Evolutionary conservation across 176 grass and related monocot genomes (phyloP).

Genomic region (Ananas comosus): DNA sequence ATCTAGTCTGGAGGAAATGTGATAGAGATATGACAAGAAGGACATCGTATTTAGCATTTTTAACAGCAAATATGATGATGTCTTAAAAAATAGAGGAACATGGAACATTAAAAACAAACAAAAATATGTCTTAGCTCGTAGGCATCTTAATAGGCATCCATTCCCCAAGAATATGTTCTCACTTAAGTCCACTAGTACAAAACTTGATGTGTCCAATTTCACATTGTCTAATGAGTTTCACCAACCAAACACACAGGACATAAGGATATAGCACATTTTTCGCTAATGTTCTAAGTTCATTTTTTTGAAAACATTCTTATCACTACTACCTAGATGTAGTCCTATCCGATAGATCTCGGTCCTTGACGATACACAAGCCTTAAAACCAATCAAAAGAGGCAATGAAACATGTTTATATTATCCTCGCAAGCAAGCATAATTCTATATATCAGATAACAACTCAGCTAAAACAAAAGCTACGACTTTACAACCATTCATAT

Average conservation of each 20-base stretch:
- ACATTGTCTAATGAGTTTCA: neutral
- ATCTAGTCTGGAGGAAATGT: neutral
- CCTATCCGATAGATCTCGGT: too few relatives aligned
- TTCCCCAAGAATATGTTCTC: neutral
- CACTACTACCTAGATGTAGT: too few relatives aligned
- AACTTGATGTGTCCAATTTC: neutral
- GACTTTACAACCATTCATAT: slow-evolving; percentile 8
- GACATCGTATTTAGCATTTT: too few relatives aligned
- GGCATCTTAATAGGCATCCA: too few relatives aligned
- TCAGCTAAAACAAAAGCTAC: slow-evolving; percentile 2
- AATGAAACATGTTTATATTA: neutral
- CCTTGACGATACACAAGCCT: slow-evolving; percentile 3
- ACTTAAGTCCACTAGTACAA: neutral
- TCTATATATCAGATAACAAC: slow-evolving; percentile 1
- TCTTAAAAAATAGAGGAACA: neutral
- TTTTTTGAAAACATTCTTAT: neutral
- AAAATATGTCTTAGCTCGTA: neutral
- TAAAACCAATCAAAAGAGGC: neutral
- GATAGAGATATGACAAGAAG: neutral
- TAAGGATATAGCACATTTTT: neutral
- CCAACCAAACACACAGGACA: neutral
- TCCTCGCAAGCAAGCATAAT: neutral
- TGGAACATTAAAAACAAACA: neutral
- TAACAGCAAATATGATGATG: neutral
- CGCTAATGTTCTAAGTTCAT: neutral